Percentiles rank a stretch among this genome's conserved stretches.
phyloP scores from a whole-genome alignment of 306 rosid genomes.

The Lathyrus oleraceus region DNA sequence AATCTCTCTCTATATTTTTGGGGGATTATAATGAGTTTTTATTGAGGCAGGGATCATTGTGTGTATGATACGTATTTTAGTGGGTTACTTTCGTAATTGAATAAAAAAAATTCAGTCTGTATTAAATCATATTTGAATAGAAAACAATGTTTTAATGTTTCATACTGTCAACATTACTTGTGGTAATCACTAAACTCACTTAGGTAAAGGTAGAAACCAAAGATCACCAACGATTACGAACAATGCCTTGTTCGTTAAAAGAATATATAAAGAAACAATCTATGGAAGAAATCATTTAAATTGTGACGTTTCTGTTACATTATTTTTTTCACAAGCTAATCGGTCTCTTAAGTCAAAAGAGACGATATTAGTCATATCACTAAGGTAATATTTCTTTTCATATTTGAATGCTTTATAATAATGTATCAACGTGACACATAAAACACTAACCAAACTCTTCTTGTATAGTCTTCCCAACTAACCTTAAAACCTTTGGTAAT shows the following conservation, averaged over 20 bases:
- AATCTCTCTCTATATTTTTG: no score
- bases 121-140: neutral
- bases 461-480: constrained; percentile 42
- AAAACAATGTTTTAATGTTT: neutral
- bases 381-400: constrained; percentile 6
- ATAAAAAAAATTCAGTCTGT: neutral
- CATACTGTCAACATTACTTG: neutral
- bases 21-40: neutral
- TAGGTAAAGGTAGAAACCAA: constrained; percentile 19
- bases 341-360: constrained; percentile 1
- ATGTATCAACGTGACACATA: constrained; percentile 14
- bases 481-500: constrained; percentile 35
- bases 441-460: constrained; percentile 27
- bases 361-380: neutral
- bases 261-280: neutral
- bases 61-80: neutral
- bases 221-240: constrained; percentile 19
- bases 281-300: neutral
- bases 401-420: constrained; percentile 9
- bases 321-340: neutral
- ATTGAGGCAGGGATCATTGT: neutral
- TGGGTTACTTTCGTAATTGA: neutral
- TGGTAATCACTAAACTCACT: constrained; percentile 9
- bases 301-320: neutral
- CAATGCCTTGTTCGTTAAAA: constrained; percentile 1